phyloP scores from a whole-genome alignment of 129 eudicot species.

The Daucus carota region DNA sequence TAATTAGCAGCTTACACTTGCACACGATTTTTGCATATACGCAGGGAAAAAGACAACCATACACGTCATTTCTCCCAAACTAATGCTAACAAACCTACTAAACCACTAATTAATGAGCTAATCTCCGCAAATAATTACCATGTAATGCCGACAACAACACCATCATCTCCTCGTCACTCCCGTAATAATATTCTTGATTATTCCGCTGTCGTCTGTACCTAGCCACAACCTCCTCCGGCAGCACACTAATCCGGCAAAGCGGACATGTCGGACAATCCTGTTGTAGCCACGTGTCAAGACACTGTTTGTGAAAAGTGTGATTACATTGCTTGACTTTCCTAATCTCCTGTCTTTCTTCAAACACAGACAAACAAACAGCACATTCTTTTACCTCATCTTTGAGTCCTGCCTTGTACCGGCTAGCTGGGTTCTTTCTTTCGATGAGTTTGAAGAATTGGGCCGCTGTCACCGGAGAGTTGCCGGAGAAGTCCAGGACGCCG shows the following conservation, averaged over 20 bases:
- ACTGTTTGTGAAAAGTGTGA: conserved; percentile 34
- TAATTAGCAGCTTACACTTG: background rate
- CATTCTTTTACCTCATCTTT: conserved; percentile 14
- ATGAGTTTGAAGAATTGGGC: conserved; percentile 29
- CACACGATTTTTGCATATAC: background rate
- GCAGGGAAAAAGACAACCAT: background rate
- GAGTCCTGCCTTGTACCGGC: conserved; percentile 6
- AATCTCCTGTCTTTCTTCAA: conserved; percentile 31
- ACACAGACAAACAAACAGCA: conserved; percentile 28
- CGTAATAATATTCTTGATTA: conserved; percentile 17
- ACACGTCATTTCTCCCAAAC: background rate
- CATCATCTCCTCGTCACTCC: conserved; percentile 33
- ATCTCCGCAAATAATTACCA: conserved; percentile 28
- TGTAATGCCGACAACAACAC: conserved; percentile 32
- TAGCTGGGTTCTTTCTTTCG: conserved; percentile 26
- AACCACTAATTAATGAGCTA: conserved; percentile 3
- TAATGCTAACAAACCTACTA: background rate
- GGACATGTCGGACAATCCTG: conserved; percentile 39
- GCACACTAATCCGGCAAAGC: conserved; percentile 28
- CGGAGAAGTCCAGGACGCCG: background rate
- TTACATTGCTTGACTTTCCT: conserved; percentile 26
- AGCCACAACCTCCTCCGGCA: conserved; percentile 37
- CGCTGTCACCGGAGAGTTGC: conserved; percentile 19
- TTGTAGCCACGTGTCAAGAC: conserved; percentile 44
- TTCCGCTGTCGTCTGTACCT: conserved; percentile 16